Evolutionary conservation across 805 yeast genomes (phyloP).

Genomic region (Lachancea thermotolerans): DNA sequence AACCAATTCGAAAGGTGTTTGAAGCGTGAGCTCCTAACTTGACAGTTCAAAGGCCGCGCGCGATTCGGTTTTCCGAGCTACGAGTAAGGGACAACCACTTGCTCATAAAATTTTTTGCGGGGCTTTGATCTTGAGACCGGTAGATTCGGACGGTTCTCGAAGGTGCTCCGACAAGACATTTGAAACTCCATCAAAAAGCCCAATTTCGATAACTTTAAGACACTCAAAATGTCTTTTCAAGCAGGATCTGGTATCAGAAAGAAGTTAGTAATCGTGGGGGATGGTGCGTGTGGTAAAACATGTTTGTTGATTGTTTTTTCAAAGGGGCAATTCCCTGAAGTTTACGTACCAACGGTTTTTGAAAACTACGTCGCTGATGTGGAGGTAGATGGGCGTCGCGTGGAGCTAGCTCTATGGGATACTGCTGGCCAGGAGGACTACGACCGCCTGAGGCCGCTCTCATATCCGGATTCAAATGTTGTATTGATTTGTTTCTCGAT

Average conservation of each 20-base stretch:
- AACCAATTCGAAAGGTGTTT: too few species aligned
- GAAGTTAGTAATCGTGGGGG: conserved; percentile 91
- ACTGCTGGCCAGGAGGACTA: conserved; percentile 98
- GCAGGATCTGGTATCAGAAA: conserved; percentile 36
- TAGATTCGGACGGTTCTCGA: not conserved
- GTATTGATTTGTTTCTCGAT: conserved; percentile 86
- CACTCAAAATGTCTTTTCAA: conserved; percentile 1
- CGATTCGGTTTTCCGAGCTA: too few species aligned
- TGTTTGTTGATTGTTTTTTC: conserved; percentile 81
- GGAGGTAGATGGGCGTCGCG: conserved; percentile 83
- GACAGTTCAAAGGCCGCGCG: too few species aligned
- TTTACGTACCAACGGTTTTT: conserved; percentile 92
- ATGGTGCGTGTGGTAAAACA: conserved; percentile 97
- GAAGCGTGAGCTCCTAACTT: too few species aligned
- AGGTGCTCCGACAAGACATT: too few species aligned
- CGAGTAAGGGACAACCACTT: too few species aligned
- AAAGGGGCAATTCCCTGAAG: conserved; percentile 89
- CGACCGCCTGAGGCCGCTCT: conserved; percentile 84
- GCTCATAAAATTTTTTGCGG: too few species aligned
- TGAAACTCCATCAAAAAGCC: too few species aligned
- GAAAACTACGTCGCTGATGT: conserved; percentile 98
- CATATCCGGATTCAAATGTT: conserved; percentile 90
- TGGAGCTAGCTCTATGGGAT: conserved; percentile 94
- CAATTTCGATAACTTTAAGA: not conserved
- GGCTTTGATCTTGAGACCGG: not conserved